phyloP scores from a whole-genome alignment of 2,329 filamentous ascomycete genomes.

The Fusarium sulawesiense region DNA sequence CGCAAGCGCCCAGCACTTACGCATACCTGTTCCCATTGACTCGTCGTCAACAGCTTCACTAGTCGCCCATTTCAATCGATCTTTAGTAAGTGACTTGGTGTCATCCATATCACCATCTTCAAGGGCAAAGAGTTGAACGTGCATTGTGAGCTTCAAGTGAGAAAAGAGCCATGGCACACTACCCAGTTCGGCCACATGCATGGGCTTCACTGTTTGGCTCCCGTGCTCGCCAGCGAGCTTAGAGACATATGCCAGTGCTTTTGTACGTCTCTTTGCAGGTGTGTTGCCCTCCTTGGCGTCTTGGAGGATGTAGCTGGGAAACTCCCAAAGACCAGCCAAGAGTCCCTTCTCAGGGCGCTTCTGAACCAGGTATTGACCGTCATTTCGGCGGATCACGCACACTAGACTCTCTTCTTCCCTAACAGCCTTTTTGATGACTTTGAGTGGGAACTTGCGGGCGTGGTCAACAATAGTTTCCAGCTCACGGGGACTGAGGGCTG shows the following conservation, averaged over 20 bases:
- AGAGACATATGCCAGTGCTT: slow-evolving; percentile 52
- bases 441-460: slow-evolving; percentile 64
- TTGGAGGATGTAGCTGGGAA: slow-evolving; percentile 59
- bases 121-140: slow-evolving; percentile 63
- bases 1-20: slow-evolving; percentile 65
- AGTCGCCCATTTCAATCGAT: slow-evolving; percentile 53
- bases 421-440: slow-evolving; percentile 62
- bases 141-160: slow-evolving; percentile 67
- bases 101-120: slow-evolving; percentile 18
- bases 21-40: slow-evolving; percentile 70
- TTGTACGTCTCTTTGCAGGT: slow-evolving; percentile 49
- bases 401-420: slow-evolving; percentile 65
- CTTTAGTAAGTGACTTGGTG: slow-evolving; percentile 9
- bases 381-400: slow-evolving; percentile 60
- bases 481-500: slow-evolving; percentile 28
- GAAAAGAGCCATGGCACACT: slow-evolving; percentile 69
- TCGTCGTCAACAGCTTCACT: slow-evolving; percentile 57
- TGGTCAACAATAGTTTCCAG: slow-evolving; percentile 57
- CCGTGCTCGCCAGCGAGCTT: slow-evolving; percentile 39
- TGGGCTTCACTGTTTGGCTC: slow-evolving; percentile 31
- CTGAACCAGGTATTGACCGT: slow-evolving; percentile 61
- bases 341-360: slow-evolving; percentile 65
- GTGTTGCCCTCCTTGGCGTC: slow-evolving; percentile 36
- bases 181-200: slow-evolving; percentile 58
- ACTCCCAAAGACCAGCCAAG: slow-evolving; percentile 67